phyloP scores from a whole-genome alignment of 176 grass and related monocot species.

The Olyra latifolia region DNA sequence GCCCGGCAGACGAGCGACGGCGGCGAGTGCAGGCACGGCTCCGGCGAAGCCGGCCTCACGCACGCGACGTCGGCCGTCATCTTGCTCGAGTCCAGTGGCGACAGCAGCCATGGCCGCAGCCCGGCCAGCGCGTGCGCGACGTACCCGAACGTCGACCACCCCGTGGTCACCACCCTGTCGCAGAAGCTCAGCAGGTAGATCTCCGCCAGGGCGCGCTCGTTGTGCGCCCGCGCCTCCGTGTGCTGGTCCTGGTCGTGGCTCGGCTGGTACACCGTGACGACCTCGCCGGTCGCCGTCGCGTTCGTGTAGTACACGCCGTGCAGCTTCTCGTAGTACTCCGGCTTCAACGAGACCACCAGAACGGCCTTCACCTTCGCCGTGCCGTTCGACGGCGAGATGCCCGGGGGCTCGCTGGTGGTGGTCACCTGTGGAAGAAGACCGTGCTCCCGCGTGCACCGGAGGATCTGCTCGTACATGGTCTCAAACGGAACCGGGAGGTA shows the following conservation, averaged over 20 bases:
- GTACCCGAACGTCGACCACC: constrained; percentile 81
- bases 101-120: constrained; percentile 43
- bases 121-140: constrained; percentile 65
- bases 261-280: constrained; percentile 59
- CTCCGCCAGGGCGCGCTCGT: constrained; percentile 71
- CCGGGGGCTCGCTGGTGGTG: not conserved
- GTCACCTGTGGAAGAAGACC: constrained; percentile 41
- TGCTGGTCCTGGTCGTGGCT: constrained; percentile 60
- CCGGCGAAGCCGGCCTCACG: constrained; percentile 48
- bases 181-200: constrained; percentile 64
- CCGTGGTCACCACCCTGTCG: constrained; percentile 43
- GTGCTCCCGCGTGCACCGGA: constrained; percentile 51
- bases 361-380: constrained; percentile 44
- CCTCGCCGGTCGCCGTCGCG: constrained; percentile 53
- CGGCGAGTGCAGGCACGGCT: constrained; percentile 80
- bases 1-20: constrained; percentile 60
- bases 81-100: not conserved
- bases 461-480: constrained; percentile 46
- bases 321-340: constrained; percentile 64
- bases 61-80: constrained; percentile 41
- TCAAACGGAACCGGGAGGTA: constrained; percentile 27
- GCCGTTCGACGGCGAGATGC: not conserved
- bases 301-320: constrained; percentile 59
- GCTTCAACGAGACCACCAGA: constrained; percentile 51
- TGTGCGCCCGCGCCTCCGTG: constrained; percentile 43